Evolutionary conservation across 805 yeast species (phyloP), one percentile per base, ranked within the genome.

Genomic region (Metschnikowia proteae): DNA sequence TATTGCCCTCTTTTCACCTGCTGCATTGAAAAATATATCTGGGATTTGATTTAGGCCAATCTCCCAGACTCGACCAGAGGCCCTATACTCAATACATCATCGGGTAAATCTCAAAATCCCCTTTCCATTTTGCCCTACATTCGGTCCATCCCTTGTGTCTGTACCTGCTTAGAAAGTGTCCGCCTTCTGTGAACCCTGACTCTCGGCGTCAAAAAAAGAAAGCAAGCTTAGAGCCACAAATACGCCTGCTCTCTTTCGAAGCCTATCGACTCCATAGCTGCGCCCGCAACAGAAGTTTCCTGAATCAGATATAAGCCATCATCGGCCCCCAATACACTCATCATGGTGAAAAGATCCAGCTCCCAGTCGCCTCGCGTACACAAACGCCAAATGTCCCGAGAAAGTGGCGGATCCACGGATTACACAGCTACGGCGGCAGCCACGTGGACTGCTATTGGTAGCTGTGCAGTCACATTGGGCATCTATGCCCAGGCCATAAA

Each of bases 371-470:
- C 57, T n/a, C 49, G 51, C 17, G 51, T 47, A 27, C 33, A 43
- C 39, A 51, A 51, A 33, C 41, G 51, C 34, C 44, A 35, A 8
- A 28, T 27, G 34, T 43, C 46, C 28, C 49, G 49, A 38, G 37
- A 30, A 35, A 13, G 32, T 3, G 23, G 32, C 9, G 45, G 33
- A 13, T 40, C 31, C 27, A 13, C 43, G 11, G 43, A 27, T 13
- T 50, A 43, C 35, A 31, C 46, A 6, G 37, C 38, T 17, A 43
- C 37, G 4, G 72, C 68, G 8, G 57, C 66, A 33, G 71, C 70
- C 29, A 70, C 79, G 1, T 78, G 82, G 82, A 52, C 70, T 1
- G 63, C 74, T 3, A 68, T 76, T 46, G 82, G 80, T 3, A 60
- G 64, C 22, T 73, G 80, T 54, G 80, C 82, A 8, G 56, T 64